Percentiles rank a stretch among this genome's conserved stretches.
phyloP scores from a whole-genome alignment of 164 flowering plant species.

The Aristolochia contorta region DNA sequence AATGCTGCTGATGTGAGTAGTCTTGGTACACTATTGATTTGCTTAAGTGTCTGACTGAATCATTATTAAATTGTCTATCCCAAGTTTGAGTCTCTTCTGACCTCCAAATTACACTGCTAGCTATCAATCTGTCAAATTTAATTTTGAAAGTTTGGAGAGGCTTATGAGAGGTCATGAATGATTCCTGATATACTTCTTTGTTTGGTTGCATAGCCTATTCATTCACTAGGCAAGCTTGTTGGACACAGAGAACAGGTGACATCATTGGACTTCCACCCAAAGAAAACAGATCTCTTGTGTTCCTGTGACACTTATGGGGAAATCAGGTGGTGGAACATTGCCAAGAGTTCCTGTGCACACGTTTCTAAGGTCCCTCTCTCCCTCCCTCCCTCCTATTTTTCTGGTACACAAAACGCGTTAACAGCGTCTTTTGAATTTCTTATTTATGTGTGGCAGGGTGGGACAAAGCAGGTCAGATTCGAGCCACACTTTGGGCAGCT shows the following conservation, averaged over 20 bases:
- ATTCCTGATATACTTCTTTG: background rate
- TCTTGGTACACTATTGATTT: no score
- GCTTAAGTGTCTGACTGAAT: no score
- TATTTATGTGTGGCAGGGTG: conserved; percentile 33
- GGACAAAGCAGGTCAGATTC: conserved; percentile 64
- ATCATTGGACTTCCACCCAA: conserved; percentile 78
- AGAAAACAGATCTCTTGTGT: conserved; percentile 59
- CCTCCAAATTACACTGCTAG: no score
- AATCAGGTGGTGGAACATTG: conserved; percentile 65
- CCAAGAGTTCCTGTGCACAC: conserved; percentile 37
- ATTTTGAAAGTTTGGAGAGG: no score
- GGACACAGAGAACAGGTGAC: conserved; percentile 64
- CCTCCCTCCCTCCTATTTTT: background rate
- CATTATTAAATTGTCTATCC: no score
- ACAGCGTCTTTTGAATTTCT: no score
- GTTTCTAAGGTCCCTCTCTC: conserved; percentile 41
- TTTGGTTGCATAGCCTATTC: conserved; percentile 37
- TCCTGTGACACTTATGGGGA: conserved; percentile 76
- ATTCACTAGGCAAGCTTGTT: conserved; percentile 52
- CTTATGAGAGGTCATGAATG: background rate
- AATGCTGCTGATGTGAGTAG: conserved; percentile 55
- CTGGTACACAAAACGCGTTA: no score
- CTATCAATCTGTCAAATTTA: no score
- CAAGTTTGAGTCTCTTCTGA: no score
- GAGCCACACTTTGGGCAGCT: conserved; percentile 57